Evolutionary conservation across 352 stramenopile genomes (phyloP).

Genomic region (Plasmopara muralis): DNA sequence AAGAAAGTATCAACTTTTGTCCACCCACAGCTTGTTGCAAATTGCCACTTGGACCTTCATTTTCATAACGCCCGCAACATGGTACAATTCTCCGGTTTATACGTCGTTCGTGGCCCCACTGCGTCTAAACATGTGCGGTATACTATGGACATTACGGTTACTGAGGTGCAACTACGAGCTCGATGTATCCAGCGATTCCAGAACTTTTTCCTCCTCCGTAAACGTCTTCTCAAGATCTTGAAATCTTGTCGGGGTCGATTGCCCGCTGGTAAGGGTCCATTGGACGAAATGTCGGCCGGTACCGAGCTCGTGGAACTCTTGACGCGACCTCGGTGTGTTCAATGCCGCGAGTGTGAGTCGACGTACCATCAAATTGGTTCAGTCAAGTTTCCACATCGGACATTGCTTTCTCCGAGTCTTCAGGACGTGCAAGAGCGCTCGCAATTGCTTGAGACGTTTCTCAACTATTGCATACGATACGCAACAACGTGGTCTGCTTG

Average conservation of each 20-base stretch:
- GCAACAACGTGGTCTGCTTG: slow-evolving; percentile 43
- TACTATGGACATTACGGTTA: slow-evolving; percentile 48
- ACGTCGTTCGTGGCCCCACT: slow-evolving; percentile 47
- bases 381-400: slow-evolving; percentile 47
- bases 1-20: neutral
- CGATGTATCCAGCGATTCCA: slow-evolving; percentile 53
- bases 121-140: slow-evolving; percentile 52
- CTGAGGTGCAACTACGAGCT: slow-evolving; percentile 38
- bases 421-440: slow-evolving; percentile 45
- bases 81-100: slow-evolving; percentile 46
- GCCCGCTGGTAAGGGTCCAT: slow-evolving; percentile 12
- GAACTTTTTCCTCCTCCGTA: slow-evolving; percentile 47
- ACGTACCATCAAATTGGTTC: slow-evolving; percentile 32
- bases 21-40: neutral
- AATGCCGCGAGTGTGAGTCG: slow-evolving; percentile 34
- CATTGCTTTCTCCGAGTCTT: slow-evolving; percentile 35
- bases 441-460: slow-evolving; percentile 44
- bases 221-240: slow-evolving; percentile 36
- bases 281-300: slow-evolving; percentile 15
- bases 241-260: slow-evolving; percentile 35
- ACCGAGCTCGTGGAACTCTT: slow-evolving; percentile 24
- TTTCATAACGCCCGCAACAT: slow-evolving; percentile 31
- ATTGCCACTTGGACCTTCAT: slow-evolving; percentile 9
- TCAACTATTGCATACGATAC: slow-evolving; percentile 32
- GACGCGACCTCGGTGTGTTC: slow-evolving; percentile 15